These are phyloP conservation scores for Microbotryomycetes sp. DNA, from an alignment of 1,284 basidiomycete species.

Conservation along the genomic window DNA sequence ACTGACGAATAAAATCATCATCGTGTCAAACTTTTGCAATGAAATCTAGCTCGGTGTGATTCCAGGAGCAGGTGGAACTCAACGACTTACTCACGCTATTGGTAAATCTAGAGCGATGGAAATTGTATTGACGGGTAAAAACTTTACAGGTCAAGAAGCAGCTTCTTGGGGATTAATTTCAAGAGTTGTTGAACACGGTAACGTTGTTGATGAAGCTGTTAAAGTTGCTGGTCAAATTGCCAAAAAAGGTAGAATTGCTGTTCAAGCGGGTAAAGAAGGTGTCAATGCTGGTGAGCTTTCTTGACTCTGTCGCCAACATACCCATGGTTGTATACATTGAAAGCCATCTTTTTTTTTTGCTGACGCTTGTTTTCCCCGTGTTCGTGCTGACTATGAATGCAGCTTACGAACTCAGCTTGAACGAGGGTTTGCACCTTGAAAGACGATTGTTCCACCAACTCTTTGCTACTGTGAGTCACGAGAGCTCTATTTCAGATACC, in stretches of 20 bases:
- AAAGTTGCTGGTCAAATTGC: slow-evolving; percentile 74
- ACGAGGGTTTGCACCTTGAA: slow-evolving; percentile 81
- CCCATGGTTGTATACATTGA: neutral
- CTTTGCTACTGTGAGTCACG: slow-evolving; percentile 63
- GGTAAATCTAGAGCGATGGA: slow-evolving; percentile 97
- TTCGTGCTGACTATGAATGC: too few relatives aligned
- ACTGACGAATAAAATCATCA: neutral
- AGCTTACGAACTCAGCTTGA: slow-evolving; percentile 77
- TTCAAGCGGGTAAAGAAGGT: slow-evolving; percentile 89
- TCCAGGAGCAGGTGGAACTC: slow-evolving; percentile 64
- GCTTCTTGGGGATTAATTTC: slow-evolving; percentile 78
- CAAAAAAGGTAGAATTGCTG: slow-evolving; percentile 74
- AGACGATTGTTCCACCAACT: slow-evolving; percentile 83
- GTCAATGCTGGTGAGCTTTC: slow-evolving; percentile 73
- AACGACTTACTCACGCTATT: slow-evolving; percentile 71
- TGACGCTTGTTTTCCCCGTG: too few relatives aligned
- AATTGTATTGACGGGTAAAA: slow-evolving; percentile 77
- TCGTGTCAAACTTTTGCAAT: neutral
- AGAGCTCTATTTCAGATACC: neutral
- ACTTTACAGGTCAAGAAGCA: slow-evolving; percentile 72
- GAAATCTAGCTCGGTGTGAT: slow-evolving; percentile 68
- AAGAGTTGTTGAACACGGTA: slow-evolving; percentile 64
- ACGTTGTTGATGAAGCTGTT: slow-evolving; percentile 83
- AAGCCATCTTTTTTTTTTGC: neutral
- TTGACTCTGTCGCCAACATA: neutral